Conservation (phyloP, 2,329 filamentous ascomycete species). For the Sordariomycetes sp. region DNA sequence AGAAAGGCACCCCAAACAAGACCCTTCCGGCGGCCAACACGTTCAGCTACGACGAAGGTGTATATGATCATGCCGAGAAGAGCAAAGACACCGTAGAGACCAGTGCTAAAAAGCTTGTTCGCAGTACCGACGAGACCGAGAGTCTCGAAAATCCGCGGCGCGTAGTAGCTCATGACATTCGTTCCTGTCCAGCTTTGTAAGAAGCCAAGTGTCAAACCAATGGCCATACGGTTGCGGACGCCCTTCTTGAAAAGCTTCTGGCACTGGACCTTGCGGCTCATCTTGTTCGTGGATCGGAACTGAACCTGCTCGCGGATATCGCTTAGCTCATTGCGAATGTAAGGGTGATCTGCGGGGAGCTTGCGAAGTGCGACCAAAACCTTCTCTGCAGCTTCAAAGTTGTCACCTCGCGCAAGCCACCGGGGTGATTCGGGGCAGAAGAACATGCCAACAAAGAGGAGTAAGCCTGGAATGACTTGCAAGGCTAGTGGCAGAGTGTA, state of each 20-base stretch:
- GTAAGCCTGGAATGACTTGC: conserved; percentile 27
- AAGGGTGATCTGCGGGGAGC: conserved; percentile 12
- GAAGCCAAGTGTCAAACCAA: conserved; percentile 39
- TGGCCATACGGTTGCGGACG: conserved; percentile 26
- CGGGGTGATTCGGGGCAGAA: conserved; percentile 27
- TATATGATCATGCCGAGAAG: conserved; percentile 24
- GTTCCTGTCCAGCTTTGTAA: conserved; percentile 20
- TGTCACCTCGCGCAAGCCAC: conserved; percentile 28
- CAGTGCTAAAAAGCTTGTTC: conserved; percentile 17
- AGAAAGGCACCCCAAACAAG: conserved; percentile 29
- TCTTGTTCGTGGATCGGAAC: conserved; percentile 22
- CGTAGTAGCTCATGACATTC: conserved; percentile 21
- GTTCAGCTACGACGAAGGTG: conserved; percentile 35
- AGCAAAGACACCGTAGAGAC: conserved; percentile 18
- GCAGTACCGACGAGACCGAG: conserved; percentile 14
- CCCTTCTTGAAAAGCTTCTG: conserved; percentile 24
- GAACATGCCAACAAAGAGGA: conserved; percentile 20
- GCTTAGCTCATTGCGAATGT: conserved; percentile 34
- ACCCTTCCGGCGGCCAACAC: conserved; percentile 35
- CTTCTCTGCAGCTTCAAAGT: conserved; percentile 9
- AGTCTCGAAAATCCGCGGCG: conserved; percentile 17
- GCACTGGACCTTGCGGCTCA: conserved; percentile 17
- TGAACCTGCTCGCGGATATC: conserved; percentile 51
- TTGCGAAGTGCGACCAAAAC: conserved; percentile 12
- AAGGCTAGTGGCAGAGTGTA: conserved; percentile 33